Conservation (phyloP, 495 filamentous ascomycete species). For the Tetracladium marchalianum region DNA sequence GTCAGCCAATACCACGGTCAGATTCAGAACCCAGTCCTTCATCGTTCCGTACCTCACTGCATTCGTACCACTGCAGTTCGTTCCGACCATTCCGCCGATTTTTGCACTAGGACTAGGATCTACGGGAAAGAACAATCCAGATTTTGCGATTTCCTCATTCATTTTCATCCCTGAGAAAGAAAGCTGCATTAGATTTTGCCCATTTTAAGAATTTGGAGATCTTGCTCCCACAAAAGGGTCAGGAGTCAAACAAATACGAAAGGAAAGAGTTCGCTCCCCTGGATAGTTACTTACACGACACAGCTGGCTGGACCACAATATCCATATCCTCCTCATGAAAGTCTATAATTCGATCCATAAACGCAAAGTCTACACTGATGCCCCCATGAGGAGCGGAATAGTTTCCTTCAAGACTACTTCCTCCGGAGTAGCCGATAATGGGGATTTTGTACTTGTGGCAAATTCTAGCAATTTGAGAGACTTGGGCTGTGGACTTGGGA, state of each 20-base stretch:
- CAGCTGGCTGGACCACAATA: conserved; percentile 76
- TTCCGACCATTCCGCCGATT: conserved; percentile 68
- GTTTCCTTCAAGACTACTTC: conserved; percentile 78
- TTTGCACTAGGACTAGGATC: conserved; percentile 43
- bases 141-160: conserved; percentile 57
- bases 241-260: too few species aligned
- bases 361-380: conserved; percentile 77
- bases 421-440: conserved; percentile 70
- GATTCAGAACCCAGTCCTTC: conserved; percentile 76
- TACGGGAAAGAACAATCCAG: conserved; percentile 71
- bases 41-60: conserved; percentile 75
- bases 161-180: conserved; percentile 58
- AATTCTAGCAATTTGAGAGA: conserved; percentile 65
- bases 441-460: conserved; percentile 80
- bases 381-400: conserved; percentile 77
- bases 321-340: conserved; percentile 85
- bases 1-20: conserved; percentile 71
- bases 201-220: too few species aligned
- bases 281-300: conserved; percentile 32
- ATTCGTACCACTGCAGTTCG: conserved; percentile 70
- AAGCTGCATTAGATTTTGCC: too few species aligned
- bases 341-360: conserved; percentile 71
- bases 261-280: too few species aligned
- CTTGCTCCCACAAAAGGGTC: too few species aligned
- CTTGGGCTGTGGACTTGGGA: conserved; percentile 69